Percentiles rank a stretch among this genome's conserved stretches.
These are phyloP conservation scores for Cladobotryum mycophilum DNA, from an alignment of 2,329 filamentous ascomycete species.

Conservation along the genomic window DNA sequence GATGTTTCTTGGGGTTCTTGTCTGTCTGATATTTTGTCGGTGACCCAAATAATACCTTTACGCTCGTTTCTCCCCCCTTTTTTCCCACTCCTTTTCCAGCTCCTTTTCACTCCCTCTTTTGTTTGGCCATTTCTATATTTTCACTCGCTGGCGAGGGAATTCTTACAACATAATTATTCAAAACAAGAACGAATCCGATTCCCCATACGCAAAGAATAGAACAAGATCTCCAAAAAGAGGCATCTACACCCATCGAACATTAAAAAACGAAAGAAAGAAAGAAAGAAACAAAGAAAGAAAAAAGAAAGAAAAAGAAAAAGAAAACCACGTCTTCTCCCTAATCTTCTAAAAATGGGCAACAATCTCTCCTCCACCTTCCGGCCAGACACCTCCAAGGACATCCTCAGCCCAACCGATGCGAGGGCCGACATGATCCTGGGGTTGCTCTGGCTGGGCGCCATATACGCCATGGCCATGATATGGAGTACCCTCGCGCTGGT, in stretches of 20 bases:
- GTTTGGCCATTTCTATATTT: not conserved
- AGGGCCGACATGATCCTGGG: conserved; percentile 26
- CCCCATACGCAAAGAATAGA: too few relatives aligned
- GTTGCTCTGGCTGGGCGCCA: conserved; percentile 27
- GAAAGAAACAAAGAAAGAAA: not conserved
- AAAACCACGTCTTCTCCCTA: too few relatives aligned
- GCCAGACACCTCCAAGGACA: conserved; percentile 31
- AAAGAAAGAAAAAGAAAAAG: not conserved
- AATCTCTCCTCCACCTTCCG: conserved; percentile 34
- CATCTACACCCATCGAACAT: too few relatives aligned
- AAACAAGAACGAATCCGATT: too few relatives aligned
- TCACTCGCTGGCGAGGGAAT: conserved; percentile 10
- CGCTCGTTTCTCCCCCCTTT: not conserved
- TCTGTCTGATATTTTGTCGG: not conserved
- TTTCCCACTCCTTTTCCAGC: too few relatives aligned
- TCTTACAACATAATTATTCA: too few relatives aligned
- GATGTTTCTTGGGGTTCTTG: too few relatives aligned
- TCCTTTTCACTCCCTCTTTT: conserved; percentile 5
- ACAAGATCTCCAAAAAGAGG: too few relatives aligned
- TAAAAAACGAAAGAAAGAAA: not conserved
- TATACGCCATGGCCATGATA: conserved; percentile 36
- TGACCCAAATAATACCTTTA: not conserved
- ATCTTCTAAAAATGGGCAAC: conserved; percentile 28
- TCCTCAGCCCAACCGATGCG: conserved; percentile 27
- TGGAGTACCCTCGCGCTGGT: conserved; percentile 36